Evolutionary conservation across 345 rosid genomes (phyloP).

Genomic region (Trapa incisa): DNA sequence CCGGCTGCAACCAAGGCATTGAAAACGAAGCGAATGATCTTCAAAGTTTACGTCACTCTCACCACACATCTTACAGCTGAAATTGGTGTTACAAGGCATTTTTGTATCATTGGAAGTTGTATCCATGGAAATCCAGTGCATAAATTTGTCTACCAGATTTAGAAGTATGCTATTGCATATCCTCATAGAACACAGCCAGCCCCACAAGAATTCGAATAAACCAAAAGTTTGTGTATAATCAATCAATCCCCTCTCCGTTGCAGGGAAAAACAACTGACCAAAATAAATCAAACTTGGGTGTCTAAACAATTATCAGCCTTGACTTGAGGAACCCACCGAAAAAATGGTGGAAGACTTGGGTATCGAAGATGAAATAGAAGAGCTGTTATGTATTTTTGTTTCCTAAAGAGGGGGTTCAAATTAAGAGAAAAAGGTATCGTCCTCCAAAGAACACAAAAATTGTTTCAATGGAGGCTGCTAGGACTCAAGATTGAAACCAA

Average conservation of each 20-base stretch:
- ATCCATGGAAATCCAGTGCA: slow-evolving; percentile 49
- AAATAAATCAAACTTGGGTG: slow-evolving; percentile 11
- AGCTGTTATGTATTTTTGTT: slow-evolving; percentile 7
- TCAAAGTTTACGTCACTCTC: slow-evolving; percentile 32
- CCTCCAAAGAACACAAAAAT: slow-evolving; percentile 7
- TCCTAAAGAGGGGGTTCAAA: neutral
- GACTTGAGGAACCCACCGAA: slow-evolving; percentile 6
- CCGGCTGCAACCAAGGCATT: slow-evolving; percentile 52
- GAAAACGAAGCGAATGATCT: slow-evolving; percentile 23
- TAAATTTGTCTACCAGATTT: slow-evolving; percentile 62
- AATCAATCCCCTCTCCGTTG: neutral
- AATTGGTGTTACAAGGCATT: slow-evolving; percentile 27
- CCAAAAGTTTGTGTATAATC: slow-evolving; percentile 10
- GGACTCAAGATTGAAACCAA: neutral
- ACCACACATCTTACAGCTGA: slow-evolving; percentile 30
- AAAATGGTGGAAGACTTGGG: slow-evolving; percentile 11
- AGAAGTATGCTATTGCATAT: slow-evolving; percentile 51
- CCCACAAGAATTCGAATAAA: slow-evolving; percentile 15
- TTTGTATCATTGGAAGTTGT: slow-evolving; percentile 5
- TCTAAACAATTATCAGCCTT: slow-evolving; percentile 12
- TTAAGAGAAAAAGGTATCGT: neutral
- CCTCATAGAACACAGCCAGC: slow-evolving; percentile 45
- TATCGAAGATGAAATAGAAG: slow-evolving; percentile 1
- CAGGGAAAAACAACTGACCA: slow-evolving; percentile 4
- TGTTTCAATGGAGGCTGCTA: neutral